Evolutionary conservation across 345 rosid genomes (phyloP), one percentile per base, ranked within the genome.

Genomic region (Heritiera littoralis): DNA sequence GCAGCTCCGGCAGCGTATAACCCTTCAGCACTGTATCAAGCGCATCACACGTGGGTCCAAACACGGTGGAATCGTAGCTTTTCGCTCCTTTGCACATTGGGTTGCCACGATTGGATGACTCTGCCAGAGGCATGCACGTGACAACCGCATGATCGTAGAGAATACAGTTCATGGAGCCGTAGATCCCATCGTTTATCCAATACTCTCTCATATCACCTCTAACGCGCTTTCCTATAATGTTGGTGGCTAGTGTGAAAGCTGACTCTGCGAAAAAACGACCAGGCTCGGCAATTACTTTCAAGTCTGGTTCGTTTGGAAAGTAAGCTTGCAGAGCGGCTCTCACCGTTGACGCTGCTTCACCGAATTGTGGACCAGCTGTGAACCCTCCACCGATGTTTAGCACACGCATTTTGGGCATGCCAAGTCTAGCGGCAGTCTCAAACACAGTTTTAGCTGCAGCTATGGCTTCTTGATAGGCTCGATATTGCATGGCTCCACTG

Each of bases 21-120:
- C 72, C 78, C 0, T 28, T 83, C 72, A 81, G 52, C 8, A 86
- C 80, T 5, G 65, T 67, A 48, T 86, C 88, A 1, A 79, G 61
- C 8, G 81, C 58, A 73, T 86, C 86, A 32, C 83, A 83, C 4
- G 88, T 85, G 1, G 86, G 88, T 13, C 88, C 88, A 67, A 81
- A 85, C 67, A 83, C 77, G 43, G 85, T 83, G 3, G 85, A 86
- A 23, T 17, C 23, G 60, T 49, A 63, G 3, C 14, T 75, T 38
- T 4, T 45, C 17, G 51, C 20, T 8, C 77, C 85, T 18, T 49
- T 54, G 58, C 80, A 72, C 1, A 49, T 81, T 15, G 66, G 63
- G 59, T 77, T 71, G 3, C 72, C 80, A 43, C 66, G 49, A 48
- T 55, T 73, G 5, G 73, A 78, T n/a, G 59, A 3, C 17, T 61